Percentiles rank a stretch among this genome's conserved stretches.
Evolutionary conservation across 352 stramenopile genomes (phyloP).

Genomic region (Phytophthora palmivora): DNA sequence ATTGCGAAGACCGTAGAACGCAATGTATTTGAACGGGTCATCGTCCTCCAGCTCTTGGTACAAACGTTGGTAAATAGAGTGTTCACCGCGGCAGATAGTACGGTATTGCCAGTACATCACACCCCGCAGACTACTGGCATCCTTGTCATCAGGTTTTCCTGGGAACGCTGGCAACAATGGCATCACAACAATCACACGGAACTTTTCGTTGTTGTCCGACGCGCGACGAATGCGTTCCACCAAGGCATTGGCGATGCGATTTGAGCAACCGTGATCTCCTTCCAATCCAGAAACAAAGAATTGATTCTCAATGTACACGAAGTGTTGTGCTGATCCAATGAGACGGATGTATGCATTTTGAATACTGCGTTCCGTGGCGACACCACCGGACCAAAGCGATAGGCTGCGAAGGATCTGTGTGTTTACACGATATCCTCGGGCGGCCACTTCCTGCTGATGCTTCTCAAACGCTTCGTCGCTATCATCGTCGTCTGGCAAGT

Average conservation of each 20-base stretch:
- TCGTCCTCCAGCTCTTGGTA: slow-evolving; percentile 79
- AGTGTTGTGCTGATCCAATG: slow-evolving; percentile 87
- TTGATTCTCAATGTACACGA: slow-evolving; percentile 94
- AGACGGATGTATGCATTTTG: slow-evolving; percentile 91
- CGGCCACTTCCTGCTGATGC: slow-evolving; percentile 35
- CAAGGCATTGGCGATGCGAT: slow-evolving; percentile 84
- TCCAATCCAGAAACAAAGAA: slow-evolving; percentile 90
- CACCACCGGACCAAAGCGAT: slow-evolving; percentile 84
- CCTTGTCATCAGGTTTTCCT: slow-evolving; percentile 80
- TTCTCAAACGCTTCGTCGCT: slow-evolving; percentile 41
- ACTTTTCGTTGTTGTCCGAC: slow-evolving; percentile 82
- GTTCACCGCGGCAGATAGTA: slow-evolving; percentile 81
- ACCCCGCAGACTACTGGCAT: slow-evolving; percentile 79
- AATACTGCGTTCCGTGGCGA: slow-evolving; percentile 87
- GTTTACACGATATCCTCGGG: slow-evolving; percentile 57
- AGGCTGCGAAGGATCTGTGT: slow-evolving; percentile 81
- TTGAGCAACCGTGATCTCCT: slow-evolving; percentile 79
- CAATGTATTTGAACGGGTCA: slow-evolving; percentile 89
- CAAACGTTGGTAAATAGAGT: slow-evolving; percentile 85
- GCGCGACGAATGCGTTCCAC: slow-evolving; percentile 80
- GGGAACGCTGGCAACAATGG: slow-evolving; percentile 85
- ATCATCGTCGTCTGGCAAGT: slow-evolving; percentile 38
- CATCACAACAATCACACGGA: slow-evolving; percentile 89
- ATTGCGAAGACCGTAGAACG: slow-evolving; percentile 84
- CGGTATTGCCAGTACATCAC: slow-evolving; percentile 92